These are phyloP conservation scores for Talaromyces adpressus DNA, from an alignment of 495 filamentous ascomycete species.

Conservation along the genomic window DNA sequence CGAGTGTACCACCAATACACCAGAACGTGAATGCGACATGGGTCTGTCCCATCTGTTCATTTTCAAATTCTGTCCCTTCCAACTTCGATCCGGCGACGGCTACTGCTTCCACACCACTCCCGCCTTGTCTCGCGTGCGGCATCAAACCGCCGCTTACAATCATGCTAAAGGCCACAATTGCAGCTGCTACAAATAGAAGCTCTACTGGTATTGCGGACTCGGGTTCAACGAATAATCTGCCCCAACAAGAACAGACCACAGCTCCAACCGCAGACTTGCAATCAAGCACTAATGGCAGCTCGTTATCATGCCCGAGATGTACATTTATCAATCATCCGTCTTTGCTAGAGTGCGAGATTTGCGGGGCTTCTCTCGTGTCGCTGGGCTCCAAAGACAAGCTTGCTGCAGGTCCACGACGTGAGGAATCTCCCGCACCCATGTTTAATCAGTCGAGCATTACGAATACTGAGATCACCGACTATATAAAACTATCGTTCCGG, in stretches of 20 bases:
- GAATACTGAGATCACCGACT: constrained; percentile 57
- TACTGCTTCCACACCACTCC: constrained; percentile 65
- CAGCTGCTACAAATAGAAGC: constrained; percentile 50
- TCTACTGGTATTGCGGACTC: neutral
- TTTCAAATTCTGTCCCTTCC: constrained; percentile 90
- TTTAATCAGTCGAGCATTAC: constrained; percentile 30
- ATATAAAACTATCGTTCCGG: constrained; percentile 87
- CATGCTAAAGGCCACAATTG: constrained; percentile 77
- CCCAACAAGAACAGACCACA: constrained; percentile 8
- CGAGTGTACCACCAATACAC: constrained; percentile 15
- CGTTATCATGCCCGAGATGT: constrained; percentile 70
- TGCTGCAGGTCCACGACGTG: constrained; percentile 31
- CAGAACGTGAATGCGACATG: constrained; percentile 64
- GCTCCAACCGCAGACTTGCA: constrained; percentile 6
- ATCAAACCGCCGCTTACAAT: constrained; percentile 82
- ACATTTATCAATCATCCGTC: constrained; percentile 94
- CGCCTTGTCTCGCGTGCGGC: constrained; percentile 86
- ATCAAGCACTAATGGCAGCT: constrained; percentile 9
- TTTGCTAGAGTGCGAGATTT: constrained; percentile 82
- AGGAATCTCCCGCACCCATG: constrained; percentile 75
- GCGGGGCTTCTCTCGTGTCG: constrained; percentile 61
- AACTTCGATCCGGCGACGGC: constrained; percentile 83
- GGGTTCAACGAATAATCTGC: neutral
- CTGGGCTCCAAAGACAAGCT: constrained; percentile 13
- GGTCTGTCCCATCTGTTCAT: constrained; percentile 95